A percentile compares a stretch with the other conserved stretches of the same genome.
Evolutionary conservation across 495 filamentous ascomycete species (phyloP).

Genomic region (Emericellopsis terricola): DNA sequence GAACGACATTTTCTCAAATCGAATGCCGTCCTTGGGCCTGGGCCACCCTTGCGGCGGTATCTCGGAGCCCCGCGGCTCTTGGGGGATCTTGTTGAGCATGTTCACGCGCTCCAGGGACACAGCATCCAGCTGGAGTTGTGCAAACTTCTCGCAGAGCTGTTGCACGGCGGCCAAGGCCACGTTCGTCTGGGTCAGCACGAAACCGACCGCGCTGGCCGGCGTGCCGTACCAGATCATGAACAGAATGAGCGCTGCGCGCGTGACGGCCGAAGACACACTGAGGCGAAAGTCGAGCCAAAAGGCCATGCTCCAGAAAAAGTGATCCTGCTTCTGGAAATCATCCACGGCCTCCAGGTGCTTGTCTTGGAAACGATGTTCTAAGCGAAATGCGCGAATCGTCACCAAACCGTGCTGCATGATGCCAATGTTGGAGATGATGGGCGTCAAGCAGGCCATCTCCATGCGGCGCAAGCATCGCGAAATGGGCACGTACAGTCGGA

Average conservation of each 20-base stretch:
- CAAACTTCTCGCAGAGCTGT: slow-evolving; percentile 52
- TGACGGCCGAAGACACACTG: slow-evolving; percentile 46
- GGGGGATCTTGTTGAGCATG: slow-evolving; percentile 55
- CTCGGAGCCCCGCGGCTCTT: slow-evolving; percentile 47
- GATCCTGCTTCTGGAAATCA: slow-evolving; percentile 78
- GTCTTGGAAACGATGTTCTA: slow-evolving; percentile 55
- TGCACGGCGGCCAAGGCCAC: slow-evolving; percentile 55
- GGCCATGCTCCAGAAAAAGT: slow-evolving; percentile 80
- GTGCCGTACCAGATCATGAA: slow-evolving; percentile 51
- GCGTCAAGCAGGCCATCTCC: slow-evolving; percentile 70
- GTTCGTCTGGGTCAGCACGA: slow-evolving; percentile 45
- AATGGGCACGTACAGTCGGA: slow-evolving; percentile 56
- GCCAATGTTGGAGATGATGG: slow-evolving; percentile 73
- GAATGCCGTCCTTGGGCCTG: slow-evolving; percentile 43
- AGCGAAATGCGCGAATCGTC: slow-evolving; percentile 61
- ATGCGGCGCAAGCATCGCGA: slow-evolving; percentile 67
- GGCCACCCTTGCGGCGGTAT: slow-evolving; percentile 64
- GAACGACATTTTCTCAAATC: slow-evolving; percentile 59
- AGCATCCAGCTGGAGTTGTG: slow-evolving; percentile 75
- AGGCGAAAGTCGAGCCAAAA: slow-evolving; percentile 69
- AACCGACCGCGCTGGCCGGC: slow-evolving; percentile 57
- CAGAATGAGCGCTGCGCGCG: slow-evolving; percentile 51
- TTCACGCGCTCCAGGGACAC: slow-evolving; percentile 73
- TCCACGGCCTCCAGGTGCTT: slow-evolving; percentile 60
- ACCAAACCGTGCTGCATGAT: slow-evolving; percentile 60